These are phyloP conservation scores for Plasmodium falciparum DNA, from an alignment of 169 alveolate species.

Conservation along the genomic window DNA sequence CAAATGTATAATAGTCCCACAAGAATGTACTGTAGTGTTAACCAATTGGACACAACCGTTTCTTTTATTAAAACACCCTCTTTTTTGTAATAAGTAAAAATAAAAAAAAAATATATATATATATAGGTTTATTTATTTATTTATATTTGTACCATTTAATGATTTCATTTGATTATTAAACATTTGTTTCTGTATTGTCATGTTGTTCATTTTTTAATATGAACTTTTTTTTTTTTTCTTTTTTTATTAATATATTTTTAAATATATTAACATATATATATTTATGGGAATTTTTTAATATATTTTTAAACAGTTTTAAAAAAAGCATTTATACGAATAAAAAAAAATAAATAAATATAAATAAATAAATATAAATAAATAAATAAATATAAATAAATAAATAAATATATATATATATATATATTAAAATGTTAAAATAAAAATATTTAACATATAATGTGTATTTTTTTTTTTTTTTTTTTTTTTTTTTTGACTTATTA, in stretches of 20 bases:
- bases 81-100: slow-evolving; percentile 15
- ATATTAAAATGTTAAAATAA: too few relatives aligned
- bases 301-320: not conserved
- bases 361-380: not conserved
- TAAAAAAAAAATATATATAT: too few relatives aligned
- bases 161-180: not conserved
- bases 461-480: too few relatives aligned
- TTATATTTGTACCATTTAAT: not conserved
- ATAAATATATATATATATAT: not conserved
- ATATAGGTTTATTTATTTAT: not conserved
- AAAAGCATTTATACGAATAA: not conserved
- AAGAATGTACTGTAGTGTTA: slow-evolving; percentile 57
- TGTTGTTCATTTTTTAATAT: too few relatives aligned
- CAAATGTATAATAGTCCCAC: slow-evolving; percentile 34
- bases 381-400: not conserved
- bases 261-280: not conserved
- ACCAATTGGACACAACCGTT: slow-evolving; percentile 47
- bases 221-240: slow-evolving; percentile 1
- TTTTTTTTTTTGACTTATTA: too few relatives aligned
- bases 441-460: too few relatives aligned
- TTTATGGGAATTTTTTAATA: not conserved
- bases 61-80: slow-evolving; percentile 53
- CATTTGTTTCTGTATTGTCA: not conserved
- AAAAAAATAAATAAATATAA: not conserved
- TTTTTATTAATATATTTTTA: not conserved